Evolutionary conservation across 495 filamentous ascomycete species (phyloP).

Genomic region (Penicillium salamii): DNA sequence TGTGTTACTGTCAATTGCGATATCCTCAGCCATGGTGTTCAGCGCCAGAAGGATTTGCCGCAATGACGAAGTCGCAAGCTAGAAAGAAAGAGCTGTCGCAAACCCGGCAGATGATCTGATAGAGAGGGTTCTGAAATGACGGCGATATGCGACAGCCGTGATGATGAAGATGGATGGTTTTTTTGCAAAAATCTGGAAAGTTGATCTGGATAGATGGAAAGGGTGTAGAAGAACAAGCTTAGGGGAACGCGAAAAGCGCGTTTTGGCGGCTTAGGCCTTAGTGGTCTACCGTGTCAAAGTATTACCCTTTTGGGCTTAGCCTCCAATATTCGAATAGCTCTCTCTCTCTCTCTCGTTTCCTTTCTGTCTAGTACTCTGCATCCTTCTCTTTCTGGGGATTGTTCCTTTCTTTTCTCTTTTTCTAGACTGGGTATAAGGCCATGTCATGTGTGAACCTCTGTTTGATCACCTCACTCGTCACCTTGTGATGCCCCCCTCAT

Average conservation of each 20-base stretch:
- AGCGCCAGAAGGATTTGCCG: conserved; percentile 17
- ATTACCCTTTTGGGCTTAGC: conserved; percentile 22
- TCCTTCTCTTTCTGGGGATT: too few relatives aligned
- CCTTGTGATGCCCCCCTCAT: background rate
- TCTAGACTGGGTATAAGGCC: too few relatives aligned
- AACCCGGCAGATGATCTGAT: background rate
- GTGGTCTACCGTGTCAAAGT: conserved; percentile 19
- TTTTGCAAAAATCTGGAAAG: background rate
- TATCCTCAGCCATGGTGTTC: conserved; percentile 56
- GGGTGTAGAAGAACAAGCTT: conserved; percentile 7
- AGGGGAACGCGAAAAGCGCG: conserved; percentile 32
- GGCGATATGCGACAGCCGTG: background rate
- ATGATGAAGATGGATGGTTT: background rate
- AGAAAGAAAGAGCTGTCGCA: background rate
- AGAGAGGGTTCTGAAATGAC: background rate
- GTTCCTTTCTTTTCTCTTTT: too few relatives aligned
- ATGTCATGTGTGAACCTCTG: background rate
- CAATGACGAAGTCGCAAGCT: conserved; percentile 8
- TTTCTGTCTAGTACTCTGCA: background rate
- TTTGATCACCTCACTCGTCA: background rate
- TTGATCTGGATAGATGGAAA: background rate
- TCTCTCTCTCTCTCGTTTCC: background rate
- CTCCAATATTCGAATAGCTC: background rate
- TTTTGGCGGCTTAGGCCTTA: conserved; percentile 16
- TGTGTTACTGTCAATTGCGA: conserved; percentile 85